phyloP scores from a whole-genome alignment of 2,329 filamentous ascomycete species.

The Rugonectria rugulosa region DNA sequence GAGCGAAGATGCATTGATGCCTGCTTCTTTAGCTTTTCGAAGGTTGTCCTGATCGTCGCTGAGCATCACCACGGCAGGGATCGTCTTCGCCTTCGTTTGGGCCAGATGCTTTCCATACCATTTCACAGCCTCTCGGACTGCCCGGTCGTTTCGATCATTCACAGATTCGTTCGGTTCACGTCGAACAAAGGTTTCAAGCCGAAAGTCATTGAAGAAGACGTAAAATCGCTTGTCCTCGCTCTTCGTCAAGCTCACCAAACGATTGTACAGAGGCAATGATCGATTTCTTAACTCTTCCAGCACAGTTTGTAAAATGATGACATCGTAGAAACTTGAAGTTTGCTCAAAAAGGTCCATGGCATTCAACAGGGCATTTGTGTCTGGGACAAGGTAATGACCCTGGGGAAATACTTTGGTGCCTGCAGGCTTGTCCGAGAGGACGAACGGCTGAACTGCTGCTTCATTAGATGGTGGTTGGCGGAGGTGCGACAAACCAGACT shows the following conservation, averaged over 20 bases:
- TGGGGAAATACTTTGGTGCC: slow-evolving; percentile 82
- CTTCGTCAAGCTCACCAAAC: slow-evolving; percentile 87
- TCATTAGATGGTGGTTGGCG: slow-evolving; percentile 12
- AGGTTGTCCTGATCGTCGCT: slow-evolving; percentile 92
- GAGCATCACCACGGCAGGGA: slow-evolving; percentile 88
- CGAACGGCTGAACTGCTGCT: slow-evolving; percentile 74
- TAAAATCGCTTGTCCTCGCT: slow-evolving; percentile 98
- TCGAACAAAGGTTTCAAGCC: slow-evolving; percentile 85
- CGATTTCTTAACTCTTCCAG: slow-evolving; percentile 95
- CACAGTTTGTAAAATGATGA: slow-evolving; percentile 95
- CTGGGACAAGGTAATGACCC: slow-evolving; percentile 93
- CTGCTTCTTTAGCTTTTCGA: slow-evolving; percentile 79
- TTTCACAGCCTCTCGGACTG: slow-evolving; percentile 82
- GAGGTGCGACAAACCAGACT: slow-evolving; percentile 31
- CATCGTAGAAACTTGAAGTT: slow-evolving; percentile 89
- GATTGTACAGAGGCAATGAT: slow-evolving; percentile 93
- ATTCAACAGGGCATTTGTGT: slow-evolving; percentile 94
- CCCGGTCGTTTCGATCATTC: slow-evolving; percentile 95
- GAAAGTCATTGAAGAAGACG: slow-evolving; percentile 99
- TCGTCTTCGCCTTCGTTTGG: slow-evolving; percentile 64
- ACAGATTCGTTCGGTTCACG: slow-evolving; percentile 82
- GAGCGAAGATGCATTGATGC: slow-evolving; percentile 73
- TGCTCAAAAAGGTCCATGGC: slow-evolving; percentile 98
- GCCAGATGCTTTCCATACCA: slow-evolving; percentile 90
- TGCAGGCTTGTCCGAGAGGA: slow-evolving; percentile 88